Evolutionary conservation across 2,329 filamentous ascomycete genomes (phyloP).

Genomic region (Apiospora malaysiana): DNA sequence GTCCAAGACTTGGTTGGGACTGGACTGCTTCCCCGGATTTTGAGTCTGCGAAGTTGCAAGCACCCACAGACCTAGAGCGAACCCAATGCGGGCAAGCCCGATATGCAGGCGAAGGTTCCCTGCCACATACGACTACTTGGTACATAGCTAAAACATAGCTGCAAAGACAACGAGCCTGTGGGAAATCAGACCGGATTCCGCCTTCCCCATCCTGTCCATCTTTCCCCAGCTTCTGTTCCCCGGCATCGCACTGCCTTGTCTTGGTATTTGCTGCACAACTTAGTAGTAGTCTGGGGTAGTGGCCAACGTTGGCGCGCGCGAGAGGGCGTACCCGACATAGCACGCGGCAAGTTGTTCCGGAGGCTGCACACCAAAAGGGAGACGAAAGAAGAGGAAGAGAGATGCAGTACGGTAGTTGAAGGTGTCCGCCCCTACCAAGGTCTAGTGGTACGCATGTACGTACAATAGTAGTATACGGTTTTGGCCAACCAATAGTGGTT

Average conservation of each 20-base stretch:
- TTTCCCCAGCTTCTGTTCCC: not conserved
- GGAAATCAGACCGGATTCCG: not conserved
- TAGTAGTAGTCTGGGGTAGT: not conserved
- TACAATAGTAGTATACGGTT: too few relatives aligned
- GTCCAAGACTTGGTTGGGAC: not conserved
- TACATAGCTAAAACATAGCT: not conserved
- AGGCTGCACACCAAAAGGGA: not conserved
- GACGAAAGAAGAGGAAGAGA: not conserved
- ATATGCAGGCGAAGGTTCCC: not conserved
- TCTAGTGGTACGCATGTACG: too few relatives aligned
- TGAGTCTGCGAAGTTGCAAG: not conserved
- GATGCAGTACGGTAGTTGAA: not conserved
- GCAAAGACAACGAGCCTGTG: not conserved
- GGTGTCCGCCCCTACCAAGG: not conserved
- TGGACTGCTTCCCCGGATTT: constrained; percentile 9
- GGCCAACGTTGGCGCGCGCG: not conserved
- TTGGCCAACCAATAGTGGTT: not conserved
- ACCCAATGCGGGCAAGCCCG: not conserved
- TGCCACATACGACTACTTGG: not conserved
- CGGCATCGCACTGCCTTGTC: not conserved
- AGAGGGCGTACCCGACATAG: not conserved
- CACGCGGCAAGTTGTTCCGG: not conserved
- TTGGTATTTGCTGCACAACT: too few relatives aligned
- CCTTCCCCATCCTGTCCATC: not conserved
- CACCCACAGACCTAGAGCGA: not conserved